Base-by-base conservation (phyloP, 1,284 basidiomycete genomes). In the Tranzscheliella williamsii region DNA sequence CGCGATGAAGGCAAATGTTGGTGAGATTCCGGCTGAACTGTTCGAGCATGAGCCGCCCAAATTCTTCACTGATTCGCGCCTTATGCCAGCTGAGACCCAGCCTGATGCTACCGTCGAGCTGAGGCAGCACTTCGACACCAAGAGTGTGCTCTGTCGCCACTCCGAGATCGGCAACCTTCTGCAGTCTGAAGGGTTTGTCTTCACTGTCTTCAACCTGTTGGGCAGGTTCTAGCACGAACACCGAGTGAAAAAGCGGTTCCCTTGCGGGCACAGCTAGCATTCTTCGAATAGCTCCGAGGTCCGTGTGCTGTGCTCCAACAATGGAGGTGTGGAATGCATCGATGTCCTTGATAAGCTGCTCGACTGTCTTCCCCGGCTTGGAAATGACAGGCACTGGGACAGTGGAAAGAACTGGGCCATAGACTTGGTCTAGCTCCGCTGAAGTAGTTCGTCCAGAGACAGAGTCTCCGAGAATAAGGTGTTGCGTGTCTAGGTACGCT, bases 191-290 rank as follows among this genome's bases (percentile, higher is more conserved):
- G 21, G 24, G 18, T 11, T 35, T 34, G 41, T 18, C 43, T 4
- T 9, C 18, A 4, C 42, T 38, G 13, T 43, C 24, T 4, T 34
- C 21, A 17, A 37, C 40, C 18, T 36, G 21, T 4, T 44, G 37
- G 5, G 51, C 51, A 1, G 69, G 63, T 24, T 75, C 73, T 11
- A 79, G 60, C 22, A 78, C 73, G 43, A 79, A 78, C 18, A 79
- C 53, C 4, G 69, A 67, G 29, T 70, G 61, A 48, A 78, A 75
- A 20, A 77, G 49, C 5, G 63, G 55, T 42, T 69, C 62, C 20
- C 72, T 54, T 4, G 51, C 38, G 2, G 68, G 54, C 11, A 69
- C 43, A 8, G 51, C 55, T 13, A 79, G 60, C 42, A 58, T 52
- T 13, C 55, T 38, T 15, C 78, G 70, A 13, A 79, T 58, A n/a